These are phyloP conservation scores for Hypoxylon intermedium DNA, from an alignment of 495 filamentous ascomycete species.

Conservation along the genomic window DNA sequence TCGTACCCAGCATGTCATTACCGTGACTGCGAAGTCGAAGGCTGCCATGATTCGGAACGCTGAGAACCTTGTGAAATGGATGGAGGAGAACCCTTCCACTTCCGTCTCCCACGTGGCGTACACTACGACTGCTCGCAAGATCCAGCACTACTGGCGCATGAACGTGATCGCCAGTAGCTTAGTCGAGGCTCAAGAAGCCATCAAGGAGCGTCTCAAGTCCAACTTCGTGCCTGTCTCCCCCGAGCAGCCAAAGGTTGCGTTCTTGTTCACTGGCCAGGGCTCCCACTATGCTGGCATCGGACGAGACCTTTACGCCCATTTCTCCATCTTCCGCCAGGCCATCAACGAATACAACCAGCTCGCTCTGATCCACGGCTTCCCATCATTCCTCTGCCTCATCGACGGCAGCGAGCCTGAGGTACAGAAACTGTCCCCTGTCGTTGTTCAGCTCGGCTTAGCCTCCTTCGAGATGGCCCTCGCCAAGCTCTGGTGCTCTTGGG, in stretches of 20 bases:
- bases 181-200: conserved; percentile 48
- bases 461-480: conserved; percentile 88
- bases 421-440: conserved; percentile 70
- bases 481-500: conserved; percentile 80
- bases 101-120: conserved; percentile 70
- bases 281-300: conserved; percentile 72
- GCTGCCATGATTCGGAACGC: conserved; percentile 61
- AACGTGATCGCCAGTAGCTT: conserved; percentile 64
- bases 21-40: conserved; percentile 66
- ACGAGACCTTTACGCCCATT: conserved; percentile 70
- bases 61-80: conserved; percentile 57
- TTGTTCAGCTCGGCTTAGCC: conserved; percentile 77
- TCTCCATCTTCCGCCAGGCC: conserved; percentile 69
- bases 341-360: conserved; percentile 76
- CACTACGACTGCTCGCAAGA: conserved; percentile 81
- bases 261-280: conserved; percentile 76
- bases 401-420: conserved; percentile 65
- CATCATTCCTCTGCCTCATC: conserved; percentile 71
- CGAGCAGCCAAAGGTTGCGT: conserved; percentile 64
- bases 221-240: conserved; percentile 56
- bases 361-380: conserved; percentile 71
- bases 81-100: conserved; percentile 60
- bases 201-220: conserved; percentile 52
- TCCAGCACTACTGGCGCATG: conserved; percentile 80
- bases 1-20: conserved; percentile 61